Evolutionary conservation across 345 rosid genomes (phyloP).

Genomic region (Eutrema japonicum): DNA sequence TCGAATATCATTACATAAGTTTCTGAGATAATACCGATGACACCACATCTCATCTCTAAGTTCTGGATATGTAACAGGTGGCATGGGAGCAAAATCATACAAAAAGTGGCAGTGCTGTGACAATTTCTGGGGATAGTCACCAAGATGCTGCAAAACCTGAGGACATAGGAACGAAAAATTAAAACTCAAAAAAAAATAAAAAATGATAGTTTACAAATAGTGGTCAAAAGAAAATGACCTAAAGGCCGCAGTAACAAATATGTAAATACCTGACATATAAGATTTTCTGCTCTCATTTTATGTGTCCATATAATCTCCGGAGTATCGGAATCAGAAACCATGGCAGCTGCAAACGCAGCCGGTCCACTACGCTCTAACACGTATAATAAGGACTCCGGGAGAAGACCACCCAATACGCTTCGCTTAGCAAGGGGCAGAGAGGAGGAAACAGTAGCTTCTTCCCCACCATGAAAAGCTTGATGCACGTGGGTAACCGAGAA

Average conservation of each 20-base stretch:
- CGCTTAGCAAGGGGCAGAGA: constrained; percentile 96
- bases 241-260: constrained; percentile 17
- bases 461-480: constrained; percentile 99
- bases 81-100: constrained; percentile 99
- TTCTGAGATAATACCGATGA: constrained; percentile 93
- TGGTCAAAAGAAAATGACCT: constrained; percentile 18
- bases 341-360: constrained; percentile 95
- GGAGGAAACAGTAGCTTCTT: constrained; percentile 98
- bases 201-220: constrained; percentile 21
- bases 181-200: constrained; percentile 16
- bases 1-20: constrained; percentile 90
- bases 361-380: constrained; percentile 98
- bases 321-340: constrained; percentile 99
- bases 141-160: constrained; percentile 99
- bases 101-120: constrained; percentile 96
- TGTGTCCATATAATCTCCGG: constrained; percentile 99
- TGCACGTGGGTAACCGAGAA: constrained; percentile 92
- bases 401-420: constrained; percentile 98
- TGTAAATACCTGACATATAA: constrained; percentile 79
- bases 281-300: constrained; percentile 99
- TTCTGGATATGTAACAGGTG: constrained; percentile 98
- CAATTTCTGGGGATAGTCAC: constrained; percentile 96
- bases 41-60: constrained; percentile 99
- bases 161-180: constrained; percentile 24
- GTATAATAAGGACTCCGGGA: constrained; percentile 94